Evolutionary conservation across 1,284 basidiomycete genomes (phyloP), one percentile per base, ranked within the genome.

Genomic region (Bjerkandera adusta): DNA sequence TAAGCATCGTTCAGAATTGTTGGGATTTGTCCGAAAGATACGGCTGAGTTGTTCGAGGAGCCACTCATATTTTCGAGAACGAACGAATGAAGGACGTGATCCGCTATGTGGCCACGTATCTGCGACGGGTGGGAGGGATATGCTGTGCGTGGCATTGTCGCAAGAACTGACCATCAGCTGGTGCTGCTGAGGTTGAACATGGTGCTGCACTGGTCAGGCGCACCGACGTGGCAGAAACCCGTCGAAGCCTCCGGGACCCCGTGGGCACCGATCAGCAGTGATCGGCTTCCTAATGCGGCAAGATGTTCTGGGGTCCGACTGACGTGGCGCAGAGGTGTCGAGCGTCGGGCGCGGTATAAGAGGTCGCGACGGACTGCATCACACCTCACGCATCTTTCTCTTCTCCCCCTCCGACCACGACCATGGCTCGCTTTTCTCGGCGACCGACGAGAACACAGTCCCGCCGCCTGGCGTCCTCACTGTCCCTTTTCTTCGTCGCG

Each of bases 401-500:
- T 24, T 40, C 44, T 56, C 7, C 36, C 38, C 29, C 33, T 16
- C 21, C 32, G 24, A 34, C 27, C 18, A 18, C 24, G 21, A 30
- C 15, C 25, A 76, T 75, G 71, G 61, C 66, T 51, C 57, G 56
- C 45, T 64, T 63, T 47, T 60, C 59, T 52, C 64, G 67, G 49
- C 69, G 72, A 58, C 72, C 81, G 61, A 75, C 79, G 62, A 76
- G 79, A 72, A 67, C 74, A 51, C 79, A 76, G 58, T 75, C 80
- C 56, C 71, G 76, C 63, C 75, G 72, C 54, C 60, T 85, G 55
- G 68, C 78, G 55, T 81, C 83, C 45, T 79, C 81, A 51, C 69
- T 88, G 58, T 85, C 84, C 44, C 58, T 89, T 55, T 55, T 77
- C 49, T 73, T 87, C 63, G 68, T 87, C 59, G 77, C 81, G 49